Evolutionary conservation across 148 eudicot species (phyloP).

Genomic region (Cornus controversa): DNA sequence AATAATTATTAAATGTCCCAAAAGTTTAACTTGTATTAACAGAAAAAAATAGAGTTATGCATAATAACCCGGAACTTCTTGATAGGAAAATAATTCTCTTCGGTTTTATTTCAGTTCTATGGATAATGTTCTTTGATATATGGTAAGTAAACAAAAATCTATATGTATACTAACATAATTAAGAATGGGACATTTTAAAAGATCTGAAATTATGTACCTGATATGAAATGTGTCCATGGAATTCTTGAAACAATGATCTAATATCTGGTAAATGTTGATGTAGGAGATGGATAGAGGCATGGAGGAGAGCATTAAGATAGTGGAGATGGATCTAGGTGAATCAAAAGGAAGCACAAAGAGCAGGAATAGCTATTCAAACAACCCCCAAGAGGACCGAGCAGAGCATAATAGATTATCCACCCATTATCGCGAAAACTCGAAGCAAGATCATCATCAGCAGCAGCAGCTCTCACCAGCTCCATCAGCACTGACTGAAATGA

Average conservation of each 20-base stretch:
- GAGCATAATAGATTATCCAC: constrained; percentile 50
- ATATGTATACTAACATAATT: too few species aligned
- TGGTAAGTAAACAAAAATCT: too few species aligned
- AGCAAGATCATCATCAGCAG: constrained; percentile 42
- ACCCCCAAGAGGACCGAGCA: constrained; percentile 31
- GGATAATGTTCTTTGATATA: too few species aligned
- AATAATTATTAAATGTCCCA: too few species aligned
- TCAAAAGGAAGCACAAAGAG: constrained; percentile 30
- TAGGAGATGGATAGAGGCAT: constrained; percentile 56
- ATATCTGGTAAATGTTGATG: constrained; percentile 5
- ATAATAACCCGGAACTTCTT: too few species aligned
- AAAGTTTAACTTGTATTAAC: too few species aligned
- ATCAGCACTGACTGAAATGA: constrained; percentile 62
- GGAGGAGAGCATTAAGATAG: constrained; percentile 89
- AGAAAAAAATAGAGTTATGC: too few species aligned
- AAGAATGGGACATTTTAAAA: too few species aligned
- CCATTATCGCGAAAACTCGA: constrained; percentile 28
- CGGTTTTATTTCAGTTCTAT: too few species aligned
- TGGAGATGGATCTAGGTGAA: constrained; percentile 86
- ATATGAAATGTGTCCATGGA: background rate
- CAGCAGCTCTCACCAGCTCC: constrained; percentile 64
- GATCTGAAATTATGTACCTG: background rate
- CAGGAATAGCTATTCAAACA: constrained; percentile 48
- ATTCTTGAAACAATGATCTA: background rate
- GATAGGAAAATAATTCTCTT: too few species aligned